A percentile compares a stretch with the other conserved stretches of the same genome.
Evolutionary conservation across 2,329 filamentous ascomycete species (phyloP).

Genomic region (Colletotrichum nymphaeae): DNA sequence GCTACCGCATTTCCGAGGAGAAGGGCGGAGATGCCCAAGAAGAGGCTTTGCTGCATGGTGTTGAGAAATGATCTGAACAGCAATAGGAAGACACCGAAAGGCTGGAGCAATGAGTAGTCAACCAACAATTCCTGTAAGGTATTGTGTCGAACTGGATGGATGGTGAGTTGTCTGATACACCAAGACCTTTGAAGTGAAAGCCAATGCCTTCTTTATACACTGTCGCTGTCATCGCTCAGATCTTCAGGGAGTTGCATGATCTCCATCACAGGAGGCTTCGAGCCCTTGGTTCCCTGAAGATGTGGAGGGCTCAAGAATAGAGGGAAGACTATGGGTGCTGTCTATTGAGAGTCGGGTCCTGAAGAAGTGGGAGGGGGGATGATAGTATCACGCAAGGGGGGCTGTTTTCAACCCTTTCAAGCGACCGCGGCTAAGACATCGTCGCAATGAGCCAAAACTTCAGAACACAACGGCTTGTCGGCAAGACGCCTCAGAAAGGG

Average conservation of each 20-base stretch:
- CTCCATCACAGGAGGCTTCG: neutral
- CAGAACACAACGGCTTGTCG: neutral
- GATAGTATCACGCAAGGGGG: slow-evolving; percentile 26
- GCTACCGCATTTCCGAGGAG: neutral
- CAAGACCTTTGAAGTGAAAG: neutral
- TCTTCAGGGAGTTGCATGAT: neutral
- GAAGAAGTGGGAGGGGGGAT: neutral
- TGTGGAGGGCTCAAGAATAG: slow-evolving; percentile 3
- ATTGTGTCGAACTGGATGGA: neutral
- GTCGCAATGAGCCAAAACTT: neutral
- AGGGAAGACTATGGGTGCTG: slow-evolving; percentile 12
- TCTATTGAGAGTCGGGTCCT: neutral
- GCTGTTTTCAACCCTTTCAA: neutral
- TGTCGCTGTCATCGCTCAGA: neutral
- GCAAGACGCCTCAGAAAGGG: neutral
- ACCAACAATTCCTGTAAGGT: neutral
- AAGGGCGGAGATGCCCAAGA: slow-evolving; percentile 9
- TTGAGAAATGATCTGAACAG: neutral
- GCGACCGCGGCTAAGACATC: slow-evolving; percentile 6
- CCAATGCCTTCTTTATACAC: slow-evolving; percentile 9
- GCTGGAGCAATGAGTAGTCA: neutral
- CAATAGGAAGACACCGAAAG: neutral
- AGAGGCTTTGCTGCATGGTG: slow-evolving; percentile 7
- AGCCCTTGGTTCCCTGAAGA: neutral
- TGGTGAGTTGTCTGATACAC: neutral